Conservation (phyloP, 169 alveolate species). For the Cryptosporidium sp. region DNA sequence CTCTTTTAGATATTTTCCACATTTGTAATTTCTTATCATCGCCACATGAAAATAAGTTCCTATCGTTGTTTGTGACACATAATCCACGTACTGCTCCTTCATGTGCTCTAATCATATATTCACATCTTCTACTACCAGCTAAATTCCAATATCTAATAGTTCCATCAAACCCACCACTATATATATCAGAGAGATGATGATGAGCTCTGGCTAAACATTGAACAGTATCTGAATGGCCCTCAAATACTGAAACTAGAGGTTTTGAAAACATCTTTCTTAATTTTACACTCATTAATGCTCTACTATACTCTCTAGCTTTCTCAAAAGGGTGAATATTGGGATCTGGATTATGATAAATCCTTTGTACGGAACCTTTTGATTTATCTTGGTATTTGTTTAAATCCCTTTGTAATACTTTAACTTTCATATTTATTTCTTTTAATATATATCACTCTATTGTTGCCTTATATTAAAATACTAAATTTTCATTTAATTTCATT, state of each 20-base stretch:
- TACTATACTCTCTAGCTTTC: constrained; percentile 92
- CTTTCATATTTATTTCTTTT: constrained; percentile 73
- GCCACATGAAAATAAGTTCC: constrained; percentile 89
- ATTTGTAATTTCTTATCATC: constrained; percentile 90
- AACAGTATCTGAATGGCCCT: constrained; percentile 97
- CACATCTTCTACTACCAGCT: constrained; percentile 84
- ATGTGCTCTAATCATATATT: constrained; percentile 90
- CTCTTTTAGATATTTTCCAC: constrained; percentile 76
- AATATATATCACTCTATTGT: background rate
- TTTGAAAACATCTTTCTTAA: constrained; percentile 96
- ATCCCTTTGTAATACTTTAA: constrained; percentile 81
- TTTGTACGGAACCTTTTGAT: constrained; percentile 73
- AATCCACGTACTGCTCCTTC: constrained; percentile 94
- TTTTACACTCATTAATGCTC: constrained; percentile 97
- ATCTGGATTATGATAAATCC: constrained; percentile 84
- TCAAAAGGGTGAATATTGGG: constrained; percentile 90
- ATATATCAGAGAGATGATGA: constrained; percentile 84
- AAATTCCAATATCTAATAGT: constrained; percentile 95
- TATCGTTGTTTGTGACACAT: constrained; percentile 83
- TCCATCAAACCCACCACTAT: constrained; percentile 97
- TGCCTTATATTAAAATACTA: background rate
- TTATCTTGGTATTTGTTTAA: constrained; percentile 77
- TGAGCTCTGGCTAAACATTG: constrained; percentile 88
- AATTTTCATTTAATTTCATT: background rate
- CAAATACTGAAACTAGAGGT: constrained; percentile 94